Base-by-base conservation (phyloP, 495 filamentous ascomycete genomes). In the Cryomyces minteri region DNA sequence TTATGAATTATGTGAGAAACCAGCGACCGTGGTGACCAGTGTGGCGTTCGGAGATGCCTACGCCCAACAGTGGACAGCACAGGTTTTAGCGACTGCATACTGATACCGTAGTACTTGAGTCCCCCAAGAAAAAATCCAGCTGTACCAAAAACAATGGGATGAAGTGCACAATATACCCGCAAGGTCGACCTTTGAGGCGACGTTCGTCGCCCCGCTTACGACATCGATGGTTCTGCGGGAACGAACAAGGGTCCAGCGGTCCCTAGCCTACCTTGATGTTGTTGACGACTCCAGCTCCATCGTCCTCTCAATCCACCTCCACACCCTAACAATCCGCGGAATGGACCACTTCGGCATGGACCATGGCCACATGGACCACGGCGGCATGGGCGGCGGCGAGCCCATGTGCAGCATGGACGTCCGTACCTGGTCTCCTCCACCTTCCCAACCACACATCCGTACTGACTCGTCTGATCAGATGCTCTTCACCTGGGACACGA, bases 401-500 rank as follows among this genome's bases (percentile, higher is more conserved):
- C 45, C 36, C 7, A 40, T 41, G 62, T 90, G 85, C 71, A 82
- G 64, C 57, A 95, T 93, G 84, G 88, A 82, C 55, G 84, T 83
- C 61, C 34, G 51, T 44, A 12, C 40, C 44, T 6, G 9, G 14
- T 37, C 45, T 32, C 18, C 44, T 14, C 11, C 38, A 31, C 11
- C 32, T 14, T n/a, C 43, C 10, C 31, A 41, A 6, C 30, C 7
- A 25, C 9, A 47, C 37, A 28, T 25, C 30, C 42, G 29, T 32
- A 28, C 37, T 40, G 33, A 49, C 30, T 6, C 31, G 50, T 28
- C 45, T 32, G 12, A 1, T 31, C 44, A 92, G 84, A 96, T 94
- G 88, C 74, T 95, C 32, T 98, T 98, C 63, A 98, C 86, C 43
- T 96, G 90, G 92, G 72, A 82, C 54, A 87, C 85, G 12, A 68